These are phyloP conservation scores for Leccinum boreale DNA, from an alignment of 768 basidiomycete genomes.

Conservation along the genomic window DNA sequence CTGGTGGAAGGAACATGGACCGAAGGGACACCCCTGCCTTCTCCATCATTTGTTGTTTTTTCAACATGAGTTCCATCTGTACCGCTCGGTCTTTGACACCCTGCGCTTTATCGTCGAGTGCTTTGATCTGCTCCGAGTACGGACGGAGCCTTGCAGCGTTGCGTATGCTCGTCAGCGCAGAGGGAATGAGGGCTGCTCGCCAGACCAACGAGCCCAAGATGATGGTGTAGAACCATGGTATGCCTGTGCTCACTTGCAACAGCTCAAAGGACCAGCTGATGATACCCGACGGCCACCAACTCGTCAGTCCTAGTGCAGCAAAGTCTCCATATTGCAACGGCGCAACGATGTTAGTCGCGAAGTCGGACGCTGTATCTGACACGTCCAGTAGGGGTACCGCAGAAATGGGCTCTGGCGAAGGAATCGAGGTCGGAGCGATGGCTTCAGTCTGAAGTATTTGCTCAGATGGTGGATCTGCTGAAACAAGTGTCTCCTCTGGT, in stretches of 20 bases:
- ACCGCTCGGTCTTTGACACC: constrained; percentile 35
- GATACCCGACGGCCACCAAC: constrained; percentile 67
- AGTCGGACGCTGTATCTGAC: constrained; percentile 6
- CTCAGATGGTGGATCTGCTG: background rate
- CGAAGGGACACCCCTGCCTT: constrained; percentile 63
- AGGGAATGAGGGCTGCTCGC: constrained; percentile 58
- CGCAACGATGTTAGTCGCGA: constrained; percentile 30
- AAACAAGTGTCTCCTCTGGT: background rate
- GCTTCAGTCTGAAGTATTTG: background rate
- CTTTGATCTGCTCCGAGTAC: constrained; percentile 48
- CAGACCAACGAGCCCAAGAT: constrained; percentile 59
- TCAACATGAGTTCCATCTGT: constrained; percentile 42
- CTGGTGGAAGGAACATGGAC: constrained; percentile 49
- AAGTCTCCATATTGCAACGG: constrained; percentile 72
- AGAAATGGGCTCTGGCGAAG: constrained; percentile 7
- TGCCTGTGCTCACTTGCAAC: constrained; percentile 62
- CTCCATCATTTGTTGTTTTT: constrained; percentile 52
- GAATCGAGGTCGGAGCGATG: background rate
- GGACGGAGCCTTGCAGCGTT: constrained; percentile 44
- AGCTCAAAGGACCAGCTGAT: constrained; percentile 62
- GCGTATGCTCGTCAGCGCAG: constrained; percentile 53
- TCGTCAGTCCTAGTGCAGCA: constrained; percentile 58
- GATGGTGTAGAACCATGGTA: constrained; percentile 87
- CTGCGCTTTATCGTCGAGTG: constrained; percentile 43
- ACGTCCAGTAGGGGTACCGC: constrained; percentile 6